Conservation (phyloP, 192 early-diverging fungal genomes). For the Entomortierella beljakovae region DNA sequence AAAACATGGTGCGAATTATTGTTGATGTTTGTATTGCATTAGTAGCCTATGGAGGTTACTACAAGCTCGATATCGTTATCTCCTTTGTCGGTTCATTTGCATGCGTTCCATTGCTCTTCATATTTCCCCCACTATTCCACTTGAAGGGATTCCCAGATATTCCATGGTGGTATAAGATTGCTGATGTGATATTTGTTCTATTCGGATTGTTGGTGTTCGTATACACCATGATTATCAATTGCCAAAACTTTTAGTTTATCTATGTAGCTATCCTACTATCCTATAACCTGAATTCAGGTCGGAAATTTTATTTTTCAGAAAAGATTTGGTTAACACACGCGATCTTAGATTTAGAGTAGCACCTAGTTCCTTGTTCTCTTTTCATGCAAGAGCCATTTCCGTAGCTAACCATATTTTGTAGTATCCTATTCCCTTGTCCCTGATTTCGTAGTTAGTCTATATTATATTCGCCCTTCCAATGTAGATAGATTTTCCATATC, state of each 20-base stretch:
- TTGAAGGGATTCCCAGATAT: slow-evolving; percentile 61
- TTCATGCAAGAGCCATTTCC: too few species aligned
- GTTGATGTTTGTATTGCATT: slow-evolving; percentile 71
- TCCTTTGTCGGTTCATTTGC: slow-evolving; percentile 87
- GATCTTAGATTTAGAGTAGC: too few species aligned
- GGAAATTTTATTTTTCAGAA: too few species aligned
- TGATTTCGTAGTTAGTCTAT: too few species aligned
- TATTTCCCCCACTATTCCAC: slow-evolving; percentile 90
- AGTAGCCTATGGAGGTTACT: slow-evolving; percentile 78
- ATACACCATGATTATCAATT: slow-evolving; percentile 77
- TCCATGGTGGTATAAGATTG: slow-evolving; percentile 54
- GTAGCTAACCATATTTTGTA: too few species aligned
- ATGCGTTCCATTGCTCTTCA: slow-evolving; percentile 78
- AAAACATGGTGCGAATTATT: slow-evolving; percentile 77
- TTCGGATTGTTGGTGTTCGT: slow-evolving; percentile 70
- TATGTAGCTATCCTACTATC: too few species aligned
- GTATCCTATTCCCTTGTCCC: too few species aligned
- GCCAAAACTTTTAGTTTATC: slow-evolving; percentile 51
- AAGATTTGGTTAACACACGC: too few species aligned
- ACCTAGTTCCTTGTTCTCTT: too few species aligned
- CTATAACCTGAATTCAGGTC: too few species aligned
- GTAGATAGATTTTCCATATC: too few species aligned
- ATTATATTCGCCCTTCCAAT: too few species aligned
- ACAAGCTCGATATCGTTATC: slow-evolving; percentile 90
- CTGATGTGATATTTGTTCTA: slow-evolving; percentile 69